Evolutionary conservation across 768 basidiomycete genomes (phyloP), one percentile per base, ranked within the genome.

Genomic region (Psilocybe cyanescens): DNA sequence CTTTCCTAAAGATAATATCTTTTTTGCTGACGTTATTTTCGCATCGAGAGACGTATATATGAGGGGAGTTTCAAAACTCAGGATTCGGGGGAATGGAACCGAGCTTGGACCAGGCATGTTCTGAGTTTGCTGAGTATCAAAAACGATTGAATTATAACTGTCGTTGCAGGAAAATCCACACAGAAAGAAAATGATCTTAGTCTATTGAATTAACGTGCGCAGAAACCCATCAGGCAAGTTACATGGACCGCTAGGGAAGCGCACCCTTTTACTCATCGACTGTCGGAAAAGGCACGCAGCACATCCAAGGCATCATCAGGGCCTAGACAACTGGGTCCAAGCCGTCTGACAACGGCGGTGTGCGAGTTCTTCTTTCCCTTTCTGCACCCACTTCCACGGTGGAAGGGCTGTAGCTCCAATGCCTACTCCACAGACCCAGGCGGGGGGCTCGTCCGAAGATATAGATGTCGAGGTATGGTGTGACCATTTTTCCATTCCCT

Each of bases 401-500:
- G 44, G 35, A 53, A 46, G 33, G 33, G 37, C 47, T 7, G 12
- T 17, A 17, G 60, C 47, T 56, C 54, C 46, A 44, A 55, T 61
- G 54, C 30, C 54, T 33, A n/a, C 59, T 45, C 46, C 45, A 28
- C 54, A 57, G 55, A 56, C 35, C 55, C 28, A 55, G 17, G 28
- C 39, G 24, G 57, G 51, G 35, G 49, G 44, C 16, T 45, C 61
- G 57, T 37, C 41, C 8, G 55, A 48, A 6, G 41, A 45, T 8
- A 48, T 7, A 47, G 62, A 66, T 49, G 49, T 66, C 48, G 65
- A 66, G 65, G 65, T 65, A 53, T 35, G 11, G 33, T 12, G 59
- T 59, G 17, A 24, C 24, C 47, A 47, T 8, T 45, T 56, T 33
- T 31, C 28, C 48, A 48, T 28, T 51, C 48, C 47, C 24, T 24